Base-by-base conservation (phyloP, 2,329 filamentous ascomycete genomes). In the Fusarium tjaetaba region DNA sequence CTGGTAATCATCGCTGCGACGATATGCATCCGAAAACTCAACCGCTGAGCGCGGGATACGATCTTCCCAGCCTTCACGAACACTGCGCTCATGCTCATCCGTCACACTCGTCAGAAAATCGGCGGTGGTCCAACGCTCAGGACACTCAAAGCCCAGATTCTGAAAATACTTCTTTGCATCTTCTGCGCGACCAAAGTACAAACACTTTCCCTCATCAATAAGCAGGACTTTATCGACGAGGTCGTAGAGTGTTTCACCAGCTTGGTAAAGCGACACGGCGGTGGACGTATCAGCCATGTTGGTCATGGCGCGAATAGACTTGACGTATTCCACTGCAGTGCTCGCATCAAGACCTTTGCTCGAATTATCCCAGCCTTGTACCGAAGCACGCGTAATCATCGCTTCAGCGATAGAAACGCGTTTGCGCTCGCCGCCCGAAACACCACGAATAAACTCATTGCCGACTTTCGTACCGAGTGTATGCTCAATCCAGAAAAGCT, bases 51-150 rank as follows among this genome's bases (percentile, higher is more conserved):
- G 92, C 0, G 93, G 94, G 2, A 91, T 89, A 7, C 87, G 88
- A 14, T 87, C 84, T 76, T 95, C 90, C 73, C 86, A 91, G 2
- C 92, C 92, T 1, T 85, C 81, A 26, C 91, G 88, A 79, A 95
- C 91, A 22, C 88, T 86, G 41, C 94, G 88, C 77, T 94, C 93
- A 15, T 88, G 89, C 2, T 91, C 89, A 79, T 96, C 94, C 13
- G 90, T 94, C 77, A 95, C 91, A 4, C 92, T 94, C 0, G 93
- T 95, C 39, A 95, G 82, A 81, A 95, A 96, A 79, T 96, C 93
- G 24, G 85, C 90, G 0, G 91, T 91, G 0, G 92, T 94, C 87
- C 91, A 90, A 20, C 93, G 88, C 28, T 90, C 87, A 0, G 93
- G 92, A 76, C 92, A 94, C 22, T 89, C 85, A 74, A 94, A 95